Base-by-base conservation (phyloP, 2,329 filamentous ascomycete species). In the Fusarium odoratissimum region DNA sequence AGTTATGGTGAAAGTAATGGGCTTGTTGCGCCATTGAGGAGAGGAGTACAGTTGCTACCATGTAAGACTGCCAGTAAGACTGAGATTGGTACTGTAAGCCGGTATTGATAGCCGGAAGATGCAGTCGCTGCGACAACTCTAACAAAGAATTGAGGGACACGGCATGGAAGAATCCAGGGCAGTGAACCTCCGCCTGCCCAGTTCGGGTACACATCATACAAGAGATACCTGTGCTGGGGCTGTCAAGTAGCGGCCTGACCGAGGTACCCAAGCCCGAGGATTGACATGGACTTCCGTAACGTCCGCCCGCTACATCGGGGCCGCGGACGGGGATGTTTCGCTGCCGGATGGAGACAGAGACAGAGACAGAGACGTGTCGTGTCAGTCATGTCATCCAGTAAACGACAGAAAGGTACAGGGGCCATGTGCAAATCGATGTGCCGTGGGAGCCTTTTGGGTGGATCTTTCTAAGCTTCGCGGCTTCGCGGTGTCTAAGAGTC, bases 401-500 rank as follows among this genome's bases (percentile, higher is more conserved):
- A 59, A 38, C 67, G 64, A 33, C 19, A 35, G 41, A 71, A 71
- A 37, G n/a, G 42, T 56, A 69, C 55, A 54, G 55, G 48, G 58
- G 57, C 56, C 52, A 42, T 49, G 70, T 73, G 69, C 51, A 37
- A 73, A 72, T 73, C 56, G 44, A 64, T 44, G 33, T 63, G 67
- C 54, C 55, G 60, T 62, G 58, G 58, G 58, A 67, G 58, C 55
- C 59, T 59, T 70, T 67, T 56, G 55, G 45, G 42, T 41, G 60
- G 49, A 52, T 45, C 62, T 60, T 44, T 67, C 62, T 67, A 67
- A 67, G 64, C 64, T 66, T 72, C 71, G 71, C 71, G 71, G 67
- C 71, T 69, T 74, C 71, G 72, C 64, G 72, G 65, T 60, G 60
- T 69, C 45, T 38, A 64, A 60, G 71, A 72, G 71, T 73, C 71